A percentile compares a stretch with the other conserved stretches of the same genome.
Evolutionary conservation across 495 filamentous ascomycete genomes (phyloP).

Genomic region (Hypoxylon cercidicola): DNA sequence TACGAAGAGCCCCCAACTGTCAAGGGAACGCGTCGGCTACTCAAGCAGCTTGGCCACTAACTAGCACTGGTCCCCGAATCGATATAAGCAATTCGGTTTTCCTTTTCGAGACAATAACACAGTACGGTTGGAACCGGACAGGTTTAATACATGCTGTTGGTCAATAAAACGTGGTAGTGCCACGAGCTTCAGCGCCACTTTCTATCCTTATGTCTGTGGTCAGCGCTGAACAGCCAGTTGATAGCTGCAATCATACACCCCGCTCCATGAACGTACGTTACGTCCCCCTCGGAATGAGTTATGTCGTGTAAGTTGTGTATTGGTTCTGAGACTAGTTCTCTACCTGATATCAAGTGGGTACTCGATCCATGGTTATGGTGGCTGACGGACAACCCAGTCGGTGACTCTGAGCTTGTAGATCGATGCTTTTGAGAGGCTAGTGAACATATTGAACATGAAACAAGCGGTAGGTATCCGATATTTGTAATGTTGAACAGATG

Average conservation of each 20-base stretch:
- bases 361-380: not conserved
- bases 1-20: slow-evolving; percentile 1
- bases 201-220: too few species aligned
- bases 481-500: slow-evolving; percentile 8
- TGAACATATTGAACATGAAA: not conserved
- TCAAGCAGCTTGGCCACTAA: slow-evolving; percentile 12
- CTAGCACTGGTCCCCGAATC: not conserved
- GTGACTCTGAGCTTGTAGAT: not conserved
- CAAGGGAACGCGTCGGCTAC: slow-evolving; percentile 2
- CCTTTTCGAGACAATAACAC: slow-evolving; percentile 2
- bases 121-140: too few species aligned
- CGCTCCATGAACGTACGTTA: slow-evolving; percentile 7
- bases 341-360: slow-evolving; percentile 8
- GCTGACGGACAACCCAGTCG: slow-evolving; percentile 6
- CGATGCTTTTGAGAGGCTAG: not conserved
- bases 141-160: too few species aligned
- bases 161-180: too few species aligned
- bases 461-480: not conserved
- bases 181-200: slow-evolving; percentile 1
- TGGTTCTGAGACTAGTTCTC: slow-evolving; percentile 5
- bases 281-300: not conserved
- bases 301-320: slow-evolving; percentile 27
- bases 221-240: too few species aligned
- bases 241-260: too few species aligned
- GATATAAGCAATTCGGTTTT: not conserved